Percentiles rank a stretch among this genome's conserved stretches.
Conservation (phyloP, 2,329 filamentous ascomycete genomes). For the Colletotrichum godetiae region DNA sequence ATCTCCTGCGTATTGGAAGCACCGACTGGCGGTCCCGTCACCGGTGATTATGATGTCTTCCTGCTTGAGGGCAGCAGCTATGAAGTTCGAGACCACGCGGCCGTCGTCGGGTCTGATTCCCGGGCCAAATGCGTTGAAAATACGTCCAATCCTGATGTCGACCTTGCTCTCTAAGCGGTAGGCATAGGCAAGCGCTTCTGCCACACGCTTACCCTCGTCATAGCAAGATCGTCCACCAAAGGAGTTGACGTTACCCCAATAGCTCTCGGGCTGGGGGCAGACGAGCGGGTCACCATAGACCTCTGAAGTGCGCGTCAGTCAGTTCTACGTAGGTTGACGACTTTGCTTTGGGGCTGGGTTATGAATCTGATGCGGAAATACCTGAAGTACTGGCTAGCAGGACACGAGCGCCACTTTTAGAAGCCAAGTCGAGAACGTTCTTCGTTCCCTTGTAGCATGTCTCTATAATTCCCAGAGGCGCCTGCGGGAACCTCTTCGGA, state of each 20-base stretch:
- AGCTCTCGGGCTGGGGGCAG: slow-evolving; percentile 38
- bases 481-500: too few relatives aligned
- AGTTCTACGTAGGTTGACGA: not conserved
- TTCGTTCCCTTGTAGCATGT: not conserved
- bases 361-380: not conserved
- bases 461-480: too few relatives aligned
- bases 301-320: not conserved
- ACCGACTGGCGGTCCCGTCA: too few relatives aligned
- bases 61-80: too few relatives aligned
- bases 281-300: not conserved
- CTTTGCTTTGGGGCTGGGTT: not conserved
- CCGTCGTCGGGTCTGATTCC: too few relatives aligned
- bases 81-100: too few relatives aligned
- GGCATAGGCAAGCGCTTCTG: slow-evolving; percentile 49
- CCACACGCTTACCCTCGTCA: slow-evolving; percentile 53
- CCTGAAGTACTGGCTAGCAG: not conserved
- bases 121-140: too few relatives aligned
- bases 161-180: slow-evolving; percentile 39
- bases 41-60: too few relatives aligned
- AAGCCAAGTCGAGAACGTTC: not conserved
- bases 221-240: slow-evolving; percentile 54
- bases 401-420: not conserved
- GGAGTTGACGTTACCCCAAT: slow-evolving; percentile 54
- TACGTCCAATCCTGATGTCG: slow-evolving; percentile 37
- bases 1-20: too few relatives aligned